Base-by-base conservation (phyloP, 495 filamentous ascomycete genomes). In the Aspergillus baeticus region DNA sequence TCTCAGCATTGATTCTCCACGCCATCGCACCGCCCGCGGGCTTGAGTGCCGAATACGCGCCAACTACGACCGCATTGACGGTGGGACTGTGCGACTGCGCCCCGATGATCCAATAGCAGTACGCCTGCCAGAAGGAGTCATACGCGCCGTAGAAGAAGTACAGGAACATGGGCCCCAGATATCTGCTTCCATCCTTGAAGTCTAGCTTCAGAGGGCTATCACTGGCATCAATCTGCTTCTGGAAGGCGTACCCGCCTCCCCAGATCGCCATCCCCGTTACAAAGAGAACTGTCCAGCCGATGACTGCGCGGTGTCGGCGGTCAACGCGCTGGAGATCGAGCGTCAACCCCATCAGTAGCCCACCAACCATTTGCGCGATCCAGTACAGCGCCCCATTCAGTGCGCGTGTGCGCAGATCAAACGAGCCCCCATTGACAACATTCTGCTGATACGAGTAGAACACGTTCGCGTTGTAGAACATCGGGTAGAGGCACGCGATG, bases 21-120 rank as follows among this genome's bases (percentile, higher is more conserved):
- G 87, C 87, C 61, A 96, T 83, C 6, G 90, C 90, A n/a, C 86
- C 84, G 44, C 91, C 92, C 3, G 88, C 85, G n/a, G 87, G 88
- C 73, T 96, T 92, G 63, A 97, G 87, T 42, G 88, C 89, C 66
- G 95, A 95, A 78, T 96, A 96, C 71, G 90, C 95, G 41, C 92
- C 92, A n/a, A 90, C 85, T 60, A 92, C 83, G 73, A 95, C 92
- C 67, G 92, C 92, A 5, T 90, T 82, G 63, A 87, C 90, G 59
- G 89, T 87, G 31, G 88, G 84, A 15, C 90, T 91, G 74, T 96
- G 96, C 60, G 87, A 91, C 41, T 89, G 77, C 5, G 92, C 84
- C 43, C 92, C 92, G 82, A 97, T 92, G 15, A 76, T 53, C 90
- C 90, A 95, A 77, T 95, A 95, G 55, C 92, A 88, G 65, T 76